Evolutionary conservation across 768 basidiomycete species (phyloP).

Genomic region (Pulveroboletus frians): DNA sequence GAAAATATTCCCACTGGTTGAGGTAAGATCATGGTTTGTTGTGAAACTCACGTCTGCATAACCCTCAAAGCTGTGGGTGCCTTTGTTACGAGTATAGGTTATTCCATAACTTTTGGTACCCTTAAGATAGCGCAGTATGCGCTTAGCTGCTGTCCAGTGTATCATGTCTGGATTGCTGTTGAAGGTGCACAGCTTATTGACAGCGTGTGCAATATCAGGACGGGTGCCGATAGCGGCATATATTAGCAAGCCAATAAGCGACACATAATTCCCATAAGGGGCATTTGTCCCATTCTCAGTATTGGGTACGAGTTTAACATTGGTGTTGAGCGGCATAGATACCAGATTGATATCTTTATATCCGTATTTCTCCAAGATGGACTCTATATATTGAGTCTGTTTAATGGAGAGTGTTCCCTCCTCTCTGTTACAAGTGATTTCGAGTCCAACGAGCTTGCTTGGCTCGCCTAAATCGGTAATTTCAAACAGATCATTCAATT

Average conservation of each 20-base stretch:
- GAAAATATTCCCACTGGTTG: no score
- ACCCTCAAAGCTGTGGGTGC: no score
- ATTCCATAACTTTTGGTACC: no score
- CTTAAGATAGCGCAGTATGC: no score
- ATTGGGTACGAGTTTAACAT: not conserved
- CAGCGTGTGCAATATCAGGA: slow-evolving; percentile 8
- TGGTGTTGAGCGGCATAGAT: not conserved
- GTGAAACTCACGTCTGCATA: no score
- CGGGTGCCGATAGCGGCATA: slow-evolving; percentile 15
- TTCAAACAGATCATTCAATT: not conserved
- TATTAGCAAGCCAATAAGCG: slow-evolving; percentile 16
- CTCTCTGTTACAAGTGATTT: not conserved
- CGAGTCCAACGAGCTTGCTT: not conserved
- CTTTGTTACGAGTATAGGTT: no score
- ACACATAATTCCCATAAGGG: not conserved
- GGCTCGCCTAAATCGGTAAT: not conserved
- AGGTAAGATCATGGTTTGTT: no score
- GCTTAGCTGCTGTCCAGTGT: no score
- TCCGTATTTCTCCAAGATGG: not conserved
- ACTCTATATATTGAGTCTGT: slow-evolving; percentile 8
- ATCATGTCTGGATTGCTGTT: no score
- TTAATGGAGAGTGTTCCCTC: not conserved
- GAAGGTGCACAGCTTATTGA: slow-evolving; percentile 1
- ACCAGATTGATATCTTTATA: not conserved
- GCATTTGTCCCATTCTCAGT: no score